These are phyloP conservation scores for Thielaviopsis ethacetica DNA, from an alignment of 2,329 filamentous ascomycete species.

Conservation along the genomic window DNA sequence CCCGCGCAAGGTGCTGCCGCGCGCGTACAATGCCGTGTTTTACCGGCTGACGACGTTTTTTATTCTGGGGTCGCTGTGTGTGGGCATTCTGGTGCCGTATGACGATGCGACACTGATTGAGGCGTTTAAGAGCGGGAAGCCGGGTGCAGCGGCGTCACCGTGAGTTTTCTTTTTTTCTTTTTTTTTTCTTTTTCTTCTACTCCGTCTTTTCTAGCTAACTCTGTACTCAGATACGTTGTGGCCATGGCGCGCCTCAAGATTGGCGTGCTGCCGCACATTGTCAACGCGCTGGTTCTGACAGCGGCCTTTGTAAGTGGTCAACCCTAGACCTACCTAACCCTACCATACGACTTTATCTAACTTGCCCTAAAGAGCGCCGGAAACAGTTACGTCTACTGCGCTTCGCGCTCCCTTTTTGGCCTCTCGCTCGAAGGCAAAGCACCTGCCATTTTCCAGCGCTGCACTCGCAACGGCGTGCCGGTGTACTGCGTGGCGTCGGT, in stretches of 20 bases:
- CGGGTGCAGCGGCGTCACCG: constrained; percentile 53
- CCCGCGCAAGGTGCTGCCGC: constrained; percentile 51
- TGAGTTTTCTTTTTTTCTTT: constrained; percentile 19
- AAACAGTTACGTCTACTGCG: constrained; percentile 48
- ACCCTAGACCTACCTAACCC: constrained; percentile 24
- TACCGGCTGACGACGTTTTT: constrained; percentile 64
- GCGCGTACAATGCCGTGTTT: constrained; percentile 64
- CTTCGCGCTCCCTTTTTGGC: constrained; percentile 51
- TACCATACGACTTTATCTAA: neutral
- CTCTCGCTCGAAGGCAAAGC: constrained; percentile 54
- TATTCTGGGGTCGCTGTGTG: constrained; percentile 53
- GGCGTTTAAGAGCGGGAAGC: constrained; percentile 40
- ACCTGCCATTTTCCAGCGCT: constrained; percentile 40
- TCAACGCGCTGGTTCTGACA: constrained; percentile 56
- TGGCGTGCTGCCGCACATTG: constrained; percentile 47
- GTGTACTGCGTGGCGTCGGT: constrained; percentile 55
- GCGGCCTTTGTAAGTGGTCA: constrained; percentile 20
- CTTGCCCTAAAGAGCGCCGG: constrained; percentile 29
- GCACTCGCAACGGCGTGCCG: constrained; percentile 51
- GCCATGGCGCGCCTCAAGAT: constrained; percentile 53
- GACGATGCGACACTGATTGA: constrained; percentile 44
- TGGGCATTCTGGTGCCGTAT: constrained; percentile 56
- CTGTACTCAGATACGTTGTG: constrained; percentile 25
- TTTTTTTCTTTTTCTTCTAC: neutral
- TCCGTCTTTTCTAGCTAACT: neutral